Evolutionary conservation across 2,329 filamentous ascomycete species (phyloP), one percentile per base, ranked within the genome.

Genomic region (Fusarium torreyae): DNA sequence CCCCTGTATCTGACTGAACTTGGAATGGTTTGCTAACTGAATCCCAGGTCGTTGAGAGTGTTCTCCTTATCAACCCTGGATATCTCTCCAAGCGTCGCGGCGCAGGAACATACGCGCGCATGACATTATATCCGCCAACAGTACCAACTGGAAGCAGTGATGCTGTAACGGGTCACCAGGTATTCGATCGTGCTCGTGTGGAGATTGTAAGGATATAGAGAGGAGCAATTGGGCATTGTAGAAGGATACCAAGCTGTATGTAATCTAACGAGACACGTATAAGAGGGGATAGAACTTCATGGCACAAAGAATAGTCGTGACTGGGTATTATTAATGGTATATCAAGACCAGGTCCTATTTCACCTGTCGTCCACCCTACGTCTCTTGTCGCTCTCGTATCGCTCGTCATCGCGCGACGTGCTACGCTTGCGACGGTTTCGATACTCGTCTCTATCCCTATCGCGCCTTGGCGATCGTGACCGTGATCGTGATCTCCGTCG

Each of bases 1-100:
- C n/a, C 51, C 7, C 14, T 20, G 17, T 7, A 13, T 18, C 5
- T 22, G 13, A n/a, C 39, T 31, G 2, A 8, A 26, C 15, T 15
- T 9, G 11, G 26, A 38, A 22, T 28, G 34, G 7, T 13, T 44
- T 53, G 17, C 71, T 74, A 42, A 76, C 57, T 22, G 13, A 36
- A 38, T 31, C 36, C 20, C 34, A 97, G 94, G 94, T 98, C 42
- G 90, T 98, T 13, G 93, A 98, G 75, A 93, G 91, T 71, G 94
- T 98, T 1, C 81, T 98, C 8, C 89, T 94, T 14, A 91, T 99
- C 75, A 99, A 99, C 78, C 95, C 96, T 0, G 95, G 96, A 7
- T 91, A 89, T 50, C 82, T 97, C 34, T 96, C 94, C 17, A 98
- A 97, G 81, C 89, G 92, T 58, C 90, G 89, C 62, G 94, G 91